Evolutionary conservation across 805 yeast species (phyloP).

Genomic region (Kuraishia hungarica): DNA sequence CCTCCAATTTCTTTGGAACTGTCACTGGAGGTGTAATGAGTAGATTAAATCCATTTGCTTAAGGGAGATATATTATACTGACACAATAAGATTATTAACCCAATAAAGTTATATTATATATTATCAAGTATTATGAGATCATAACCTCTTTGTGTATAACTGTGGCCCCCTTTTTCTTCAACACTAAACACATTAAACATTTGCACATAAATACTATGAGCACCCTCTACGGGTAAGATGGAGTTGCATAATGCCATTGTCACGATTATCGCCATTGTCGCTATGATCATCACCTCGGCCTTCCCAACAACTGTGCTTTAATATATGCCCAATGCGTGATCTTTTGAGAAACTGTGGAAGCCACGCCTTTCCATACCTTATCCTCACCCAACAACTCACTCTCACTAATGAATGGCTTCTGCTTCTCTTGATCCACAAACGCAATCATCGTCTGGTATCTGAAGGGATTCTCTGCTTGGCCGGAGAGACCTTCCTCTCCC

Average conservation of each 20-base stretch:
- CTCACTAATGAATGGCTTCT: slow-evolving; percentile 18
- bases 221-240: too few relatives aligned
- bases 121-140: too few relatives aligned
- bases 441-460: slow-evolving; percentile 13
- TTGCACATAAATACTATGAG: too few relatives aligned
- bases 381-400: slow-evolving; percentile 19
- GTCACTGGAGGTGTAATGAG: slow-evolving; percentile 24
- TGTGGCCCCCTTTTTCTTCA: too few relatives aligned
- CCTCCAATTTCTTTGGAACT: slow-evolving; percentile 41
- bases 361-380: slow-evolving; percentile 19
- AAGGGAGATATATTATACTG: too few relatives aligned
- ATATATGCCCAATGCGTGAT: slow-evolving; percentile 23
- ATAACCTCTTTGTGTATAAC: too few relatives aligned
- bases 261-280: too few relatives aligned
- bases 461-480: slow-evolving; percentile 6
- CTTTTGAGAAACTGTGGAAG: slow-evolving; percentile 16
- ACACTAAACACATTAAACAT: too few relatives aligned
- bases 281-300: background rate
- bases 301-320: slow-evolving; percentile 10
- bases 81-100: too few relatives aligned
- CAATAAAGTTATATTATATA: too few relatives aligned
- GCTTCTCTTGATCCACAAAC: slow-evolving; percentile 4
- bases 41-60: slow-evolving; percentile 34
- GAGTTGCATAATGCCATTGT: too few relatives aligned
- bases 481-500: too few relatives aligned